A percentile compares a stretch with the other conserved stretches of the same genome.
Evolutionary conservation across 768 basidiomycete species (phyloP).

Genomic region (Phanerochaete sordida): DNA sequence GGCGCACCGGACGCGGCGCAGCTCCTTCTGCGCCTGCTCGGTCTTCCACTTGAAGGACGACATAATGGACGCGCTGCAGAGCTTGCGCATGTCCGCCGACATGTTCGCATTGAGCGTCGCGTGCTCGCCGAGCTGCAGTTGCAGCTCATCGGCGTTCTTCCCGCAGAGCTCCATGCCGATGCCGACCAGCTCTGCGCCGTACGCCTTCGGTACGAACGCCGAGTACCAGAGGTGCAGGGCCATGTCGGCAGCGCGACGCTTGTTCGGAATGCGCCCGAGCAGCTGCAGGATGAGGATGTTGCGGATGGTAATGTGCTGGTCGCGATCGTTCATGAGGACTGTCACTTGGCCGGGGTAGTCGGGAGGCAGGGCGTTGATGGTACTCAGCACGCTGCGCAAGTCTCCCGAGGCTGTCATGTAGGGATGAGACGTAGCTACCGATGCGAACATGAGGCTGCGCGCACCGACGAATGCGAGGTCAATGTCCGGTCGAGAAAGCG

Average conservation of each 20-base stretch:
- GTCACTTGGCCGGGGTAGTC: constrained; percentile 37
- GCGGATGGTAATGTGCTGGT: constrained; percentile 29
- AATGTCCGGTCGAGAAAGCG: constrained; percentile 15
- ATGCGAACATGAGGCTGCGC: background rate
- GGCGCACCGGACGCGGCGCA: background rate
- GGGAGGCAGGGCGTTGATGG: constrained; percentile 39
- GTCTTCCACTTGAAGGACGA: background rate
- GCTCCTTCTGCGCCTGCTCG: background rate
- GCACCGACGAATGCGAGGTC: constrained; percentile 20
- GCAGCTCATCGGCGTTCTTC: background rate
- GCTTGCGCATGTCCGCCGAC: background rate
- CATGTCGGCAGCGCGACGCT: constrained; percentile 33
- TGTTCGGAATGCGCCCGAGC: constrained; percentile 21
- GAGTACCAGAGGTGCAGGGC: constrained; percentile 51
- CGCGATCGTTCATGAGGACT: constrained; percentile 41
- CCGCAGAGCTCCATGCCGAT: background rate
- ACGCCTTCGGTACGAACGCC: constrained; percentile 34
- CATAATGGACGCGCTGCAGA: background rate
- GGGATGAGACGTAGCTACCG: background rate
- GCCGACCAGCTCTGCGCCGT: constrained; percentile 6
- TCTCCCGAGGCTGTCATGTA: constrained; percentile 45
- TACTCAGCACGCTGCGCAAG: constrained; percentile 40
- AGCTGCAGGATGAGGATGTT: constrained; percentile 41
- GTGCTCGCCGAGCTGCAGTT: background rate
- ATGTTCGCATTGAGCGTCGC: background rate